Evolutionary conservation across 805 yeast species (phyloP).

Genomic region (Ogataea ramenticola): DNA sequence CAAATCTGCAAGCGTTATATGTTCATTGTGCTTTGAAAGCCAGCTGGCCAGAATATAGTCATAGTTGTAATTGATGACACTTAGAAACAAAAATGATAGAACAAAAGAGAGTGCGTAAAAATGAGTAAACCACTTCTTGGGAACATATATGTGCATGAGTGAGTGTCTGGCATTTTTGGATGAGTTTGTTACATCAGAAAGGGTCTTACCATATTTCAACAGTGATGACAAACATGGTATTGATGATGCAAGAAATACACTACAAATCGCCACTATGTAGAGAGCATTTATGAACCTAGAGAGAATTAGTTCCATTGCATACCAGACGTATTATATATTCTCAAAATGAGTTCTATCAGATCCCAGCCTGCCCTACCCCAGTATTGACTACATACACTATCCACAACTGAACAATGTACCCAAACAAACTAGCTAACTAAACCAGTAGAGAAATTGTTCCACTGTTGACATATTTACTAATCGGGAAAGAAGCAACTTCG

Average conservation of each 20-base stretch:
- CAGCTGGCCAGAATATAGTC: neutral
- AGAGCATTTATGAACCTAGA: neutral
- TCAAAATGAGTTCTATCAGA: no score
- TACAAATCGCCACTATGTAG: conserved; percentile 4
- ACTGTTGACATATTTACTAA: neutral
- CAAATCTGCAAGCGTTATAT: conserved; percentile 2
- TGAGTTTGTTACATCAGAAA: conserved; percentile 3
- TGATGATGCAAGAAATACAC: conserved; percentile 27
- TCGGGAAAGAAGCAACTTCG: neutral
- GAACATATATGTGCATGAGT: conserved; percentile 33
- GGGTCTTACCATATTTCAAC: conserved; percentile 40
- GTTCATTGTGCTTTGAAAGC: neutral
- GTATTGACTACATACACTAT: no score
- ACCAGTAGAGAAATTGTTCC: no score
- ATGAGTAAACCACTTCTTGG: conserved; percentile 57
- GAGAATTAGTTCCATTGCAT: neutral
- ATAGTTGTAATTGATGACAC: neutral
- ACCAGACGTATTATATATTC: no score
- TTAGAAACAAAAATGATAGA: conserved; percentile 8
- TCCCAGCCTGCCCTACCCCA: no score
- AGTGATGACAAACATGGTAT: conserved; percentile 25
- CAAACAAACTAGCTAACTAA: no score
- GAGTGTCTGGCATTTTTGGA: neutral
- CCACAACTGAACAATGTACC: no score
- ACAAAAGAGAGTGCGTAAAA: conserved; percentile 36